phyloP scores from a whole-genome alignment of 2,329 filamentous ascomycete species.

The Amesomyces nigricolor region DNA sequence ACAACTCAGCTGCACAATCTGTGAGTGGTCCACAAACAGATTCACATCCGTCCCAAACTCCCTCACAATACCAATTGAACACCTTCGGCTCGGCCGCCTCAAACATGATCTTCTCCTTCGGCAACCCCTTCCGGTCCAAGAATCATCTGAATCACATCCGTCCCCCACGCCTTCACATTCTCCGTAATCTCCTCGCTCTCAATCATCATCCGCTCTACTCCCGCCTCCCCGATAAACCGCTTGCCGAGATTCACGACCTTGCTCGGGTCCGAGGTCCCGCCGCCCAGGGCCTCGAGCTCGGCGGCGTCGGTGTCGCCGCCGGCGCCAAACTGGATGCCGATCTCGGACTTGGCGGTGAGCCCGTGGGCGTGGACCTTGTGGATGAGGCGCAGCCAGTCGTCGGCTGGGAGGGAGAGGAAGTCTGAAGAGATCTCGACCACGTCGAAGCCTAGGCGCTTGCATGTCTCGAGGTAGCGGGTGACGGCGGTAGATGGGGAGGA shows the following conservation, averaged over 20 bases:
- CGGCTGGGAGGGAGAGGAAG: constrained; percentile 48
- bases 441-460: constrained; percentile 49
- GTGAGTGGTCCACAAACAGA: constrained; percentile 52
- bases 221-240: constrained; percentile 44
- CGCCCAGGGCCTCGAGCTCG: constrained; percentile 43
- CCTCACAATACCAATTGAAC: constrained; percentile 50
- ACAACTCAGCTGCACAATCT: constrained; percentile 51
- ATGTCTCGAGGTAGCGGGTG: constrained; percentile 47
- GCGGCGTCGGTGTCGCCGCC: constrained; percentile 46
- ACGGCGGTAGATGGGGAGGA: constrained; percentile 39
- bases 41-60: constrained; percentile 54
- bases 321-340: constrained; percentile 53
- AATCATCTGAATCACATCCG: constrained; percentile 49
- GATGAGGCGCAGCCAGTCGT: constrained; percentile 49
- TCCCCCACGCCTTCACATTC: constrained; percentile 49
- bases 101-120: constrained; percentile 51
- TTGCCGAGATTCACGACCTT: constrained; percentile 45
- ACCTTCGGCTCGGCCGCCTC: constrained; percentile 51
- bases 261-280: constrained; percentile 38
- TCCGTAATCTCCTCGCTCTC: constrained; percentile 56
- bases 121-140: constrained; percentile 42
- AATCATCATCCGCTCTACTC: constrained; percentile 52
- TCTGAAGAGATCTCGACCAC: constrained; percentile 49
- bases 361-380: constrained; percentile 41
- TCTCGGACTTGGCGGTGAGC: constrained; percentile 48